Evolutionary conservation across 176 grass and related monocot genomes (phyloP), one percentile per base, ranked within the genome.

Genomic region (Dendrocalamus sinicus): DNA sequence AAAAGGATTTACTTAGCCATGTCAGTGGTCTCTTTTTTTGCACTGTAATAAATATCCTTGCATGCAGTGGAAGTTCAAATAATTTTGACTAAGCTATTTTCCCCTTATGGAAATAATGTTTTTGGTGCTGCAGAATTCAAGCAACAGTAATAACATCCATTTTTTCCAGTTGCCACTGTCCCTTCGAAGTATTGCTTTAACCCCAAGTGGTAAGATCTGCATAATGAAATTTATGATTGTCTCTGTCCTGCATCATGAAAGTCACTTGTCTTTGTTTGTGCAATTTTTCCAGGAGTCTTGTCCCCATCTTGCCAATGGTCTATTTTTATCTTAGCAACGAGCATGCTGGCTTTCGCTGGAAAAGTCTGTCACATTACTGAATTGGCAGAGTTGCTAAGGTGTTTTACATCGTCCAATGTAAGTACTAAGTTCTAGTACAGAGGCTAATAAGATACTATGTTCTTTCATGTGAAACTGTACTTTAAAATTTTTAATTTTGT

Each of bases 101-200:
- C 2, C n/a, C 15, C 23, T 45, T 74, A 17, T 64, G 66, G 35
- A 82, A 53, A 59, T 79, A 70, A 52, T 86, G 37, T 71, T 89
- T 23, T 84, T 45, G 78, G 63, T 91, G 70, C 41, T 88, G 67
- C 88, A 99, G 96, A 87, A 90, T 86, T 94, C 93, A 84, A 91
- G 79, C 67, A 76, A 72, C 72, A 85, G 69, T 83, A 94, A 85
- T 84, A 89, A 39, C 10, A 46, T 92, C 70, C 91, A 81, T 58
- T 86, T 94, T 76, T 99, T 99, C 78, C 96, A 96, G 77, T 90
- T 99, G 82, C 88, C 90, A 63, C 77, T 99, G 74, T 99, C 96
- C 71, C 88, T 99, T 59, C 89, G 81, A 54, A 99, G 67, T 88
- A 77, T 85, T 69, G 86, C 96, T 75, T 79, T 96, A 78, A 84